Evolutionary conservation across 768 basidiomycete species (phyloP).

Genomic region (Chalciporus chontae): DNA sequence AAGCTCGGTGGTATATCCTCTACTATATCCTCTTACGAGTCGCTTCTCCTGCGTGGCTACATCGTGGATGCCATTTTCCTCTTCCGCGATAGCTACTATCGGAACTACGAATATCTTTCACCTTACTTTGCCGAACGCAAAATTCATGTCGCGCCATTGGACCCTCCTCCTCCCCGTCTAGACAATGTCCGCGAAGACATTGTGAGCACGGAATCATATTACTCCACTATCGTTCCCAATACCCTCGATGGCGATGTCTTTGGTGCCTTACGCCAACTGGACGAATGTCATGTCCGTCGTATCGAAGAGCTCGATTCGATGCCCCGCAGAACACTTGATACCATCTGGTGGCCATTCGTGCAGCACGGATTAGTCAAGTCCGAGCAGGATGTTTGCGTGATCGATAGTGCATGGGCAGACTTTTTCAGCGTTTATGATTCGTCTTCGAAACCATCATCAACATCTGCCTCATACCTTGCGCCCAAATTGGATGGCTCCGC

Average conservation of each 20-base stretch:
- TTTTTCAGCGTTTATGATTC: slow-evolving; percentile 72
- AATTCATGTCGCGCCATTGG: slow-evolving; percentile 50
- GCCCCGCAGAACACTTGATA: slow-evolving; percentile 70
- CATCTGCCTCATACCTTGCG: slow-evolving; percentile 38
- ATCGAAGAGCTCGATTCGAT: slow-evolving; percentile 74
- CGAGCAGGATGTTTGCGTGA: slow-evolving; percentile 77
- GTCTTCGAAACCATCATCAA: slow-evolving; percentile 16
- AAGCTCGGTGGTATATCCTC: slow-evolving; percentile 92
- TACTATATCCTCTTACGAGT: slow-evolving; percentile 91
- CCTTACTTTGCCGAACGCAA: slow-evolving; percentile 77
- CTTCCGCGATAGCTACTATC: slow-evolving; percentile 84
- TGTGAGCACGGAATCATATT: slow-evolving; percentile 65
- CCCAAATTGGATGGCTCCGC: slow-evolving; percentile 88
- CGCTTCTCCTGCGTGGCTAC: slow-evolving; percentile 86
- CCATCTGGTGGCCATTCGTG: slow-evolving; percentile 97
- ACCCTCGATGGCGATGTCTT: slow-evolving; percentile 38
- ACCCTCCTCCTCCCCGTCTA: slow-evolving; percentile 54
- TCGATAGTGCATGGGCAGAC: slow-evolving; percentile 87
- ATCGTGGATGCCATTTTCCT: slow-evolving; percentile 79
- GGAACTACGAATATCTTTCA: slow-evolving; percentile 78
- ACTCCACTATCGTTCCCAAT: slow-evolving; percentile 44
- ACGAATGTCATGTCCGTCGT: slow-evolving; percentile 58
- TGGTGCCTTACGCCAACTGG: slow-evolving; percentile 53
- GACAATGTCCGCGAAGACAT: slow-evolving; percentile 45
- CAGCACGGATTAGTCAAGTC: slow-evolving; percentile 75